Conservation (phyloP, 768 basidiomycete genomes). For the Collybia sp. region DNA sequence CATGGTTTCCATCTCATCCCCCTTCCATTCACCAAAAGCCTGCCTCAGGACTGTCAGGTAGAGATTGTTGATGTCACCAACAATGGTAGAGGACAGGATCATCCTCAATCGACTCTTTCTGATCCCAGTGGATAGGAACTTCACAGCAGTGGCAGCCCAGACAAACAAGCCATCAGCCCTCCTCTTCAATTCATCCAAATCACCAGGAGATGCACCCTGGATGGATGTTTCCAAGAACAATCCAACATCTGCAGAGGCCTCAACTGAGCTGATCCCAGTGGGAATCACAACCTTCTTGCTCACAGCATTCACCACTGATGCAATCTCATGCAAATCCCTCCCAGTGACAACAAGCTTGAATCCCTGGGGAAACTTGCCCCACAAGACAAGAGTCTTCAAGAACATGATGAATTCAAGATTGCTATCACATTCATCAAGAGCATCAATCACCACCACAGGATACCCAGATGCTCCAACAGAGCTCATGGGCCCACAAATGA, state of each 20-base stretch:
- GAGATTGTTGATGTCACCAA: background rate
- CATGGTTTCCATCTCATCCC: background rate
- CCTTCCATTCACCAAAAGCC: background rate
- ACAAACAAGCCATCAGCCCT: constrained; percentile 14
- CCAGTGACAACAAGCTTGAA: too few relatives aligned
- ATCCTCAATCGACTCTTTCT: constrained; percentile 1
- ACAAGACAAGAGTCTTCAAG: constrained; percentile 9
- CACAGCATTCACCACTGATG: background rate
- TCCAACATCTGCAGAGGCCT: background rate
- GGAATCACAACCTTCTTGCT: background rate
- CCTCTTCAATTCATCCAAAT: constrained; percentile 2
- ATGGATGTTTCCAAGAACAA: background rate
- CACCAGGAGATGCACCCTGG: background rate
- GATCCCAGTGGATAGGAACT: constrained; percentile 12
- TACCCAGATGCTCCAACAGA: too few relatives aligned
- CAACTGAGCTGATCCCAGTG: too few relatives aligned
- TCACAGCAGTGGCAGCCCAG: too few relatives aligned
- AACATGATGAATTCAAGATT: too few relatives aligned
- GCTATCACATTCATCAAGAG: constrained; percentile 17
- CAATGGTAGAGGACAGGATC: background rate
- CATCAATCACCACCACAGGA: constrained; percentile 17
- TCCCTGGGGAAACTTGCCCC: constrained; percentile 6
- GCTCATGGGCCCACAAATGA: too few relatives aligned
- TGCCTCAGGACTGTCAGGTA: too few relatives aligned
- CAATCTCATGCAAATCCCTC: too few relatives aligned